phyloP scores from a whole-genome alignment of 257 asterid species.

The Nicotiana noctiflora region DNA sequence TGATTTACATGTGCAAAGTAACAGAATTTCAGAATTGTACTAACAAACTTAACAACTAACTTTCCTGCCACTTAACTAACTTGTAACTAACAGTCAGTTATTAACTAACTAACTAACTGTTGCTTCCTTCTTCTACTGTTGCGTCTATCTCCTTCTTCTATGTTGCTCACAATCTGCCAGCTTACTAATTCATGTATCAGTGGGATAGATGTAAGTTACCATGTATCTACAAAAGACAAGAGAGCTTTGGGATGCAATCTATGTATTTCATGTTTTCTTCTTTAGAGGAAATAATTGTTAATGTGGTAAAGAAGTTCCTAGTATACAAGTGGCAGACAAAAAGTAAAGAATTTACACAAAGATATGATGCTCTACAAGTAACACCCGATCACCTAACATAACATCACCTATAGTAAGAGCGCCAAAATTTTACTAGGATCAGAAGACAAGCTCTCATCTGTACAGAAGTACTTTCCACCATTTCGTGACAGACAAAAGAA shows the following conservation, averaged over 20 bases:
- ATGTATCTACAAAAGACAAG: background rate
- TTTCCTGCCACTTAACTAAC: too few relatives aligned
- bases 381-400: background rate
- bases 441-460: background rate
- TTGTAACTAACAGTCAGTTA: too few relatives aligned
- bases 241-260: background rate
- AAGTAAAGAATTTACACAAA: background rate
- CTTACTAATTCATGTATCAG: too few relatives aligned
- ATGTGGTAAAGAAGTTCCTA: background rate
- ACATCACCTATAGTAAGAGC: too few relatives aligned
- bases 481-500: background rate
- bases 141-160: too few relatives aligned
- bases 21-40: too few relatives aligned
- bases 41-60: too few relatives aligned
- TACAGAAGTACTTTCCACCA: background rate
- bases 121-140: too few relatives aligned
- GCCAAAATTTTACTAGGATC: background rate
- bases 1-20: too few relatives aligned
- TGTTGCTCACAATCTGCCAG: too few relatives aligned
- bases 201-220: background rate
- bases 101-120: too few relatives aligned
- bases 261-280: background rate
- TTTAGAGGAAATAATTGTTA: background rate
- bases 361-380: background rate
- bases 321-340: background rate